A percentile compares a stretch with the other conserved stretches of the same genome.
Evolutionary conservation across 805 yeast species (phyloP).

Genomic region (Starmerella geochares): DNA sequence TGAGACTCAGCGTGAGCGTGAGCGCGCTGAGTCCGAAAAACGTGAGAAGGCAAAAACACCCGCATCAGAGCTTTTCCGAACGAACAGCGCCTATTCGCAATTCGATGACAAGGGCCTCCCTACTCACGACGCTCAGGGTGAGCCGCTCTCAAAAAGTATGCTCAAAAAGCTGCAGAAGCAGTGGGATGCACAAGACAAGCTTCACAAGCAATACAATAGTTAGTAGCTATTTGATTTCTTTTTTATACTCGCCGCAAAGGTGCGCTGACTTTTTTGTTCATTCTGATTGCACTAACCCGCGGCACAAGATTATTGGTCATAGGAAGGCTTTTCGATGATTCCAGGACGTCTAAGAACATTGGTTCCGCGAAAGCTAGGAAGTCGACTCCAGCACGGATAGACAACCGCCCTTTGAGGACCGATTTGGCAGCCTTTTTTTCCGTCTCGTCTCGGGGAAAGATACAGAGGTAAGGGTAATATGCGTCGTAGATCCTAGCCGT

Average conservation of each 20-base stretch:
- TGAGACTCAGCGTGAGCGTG: slow-evolving; percentile 25
- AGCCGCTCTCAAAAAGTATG: slow-evolving; percentile 66
- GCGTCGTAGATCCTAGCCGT: background rate
- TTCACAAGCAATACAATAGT: slow-evolving; percentile 52
- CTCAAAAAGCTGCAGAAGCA: slow-evolving; percentile 71
- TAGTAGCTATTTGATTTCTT: background rate
- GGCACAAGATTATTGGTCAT: no score
- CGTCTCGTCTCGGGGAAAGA: no score
- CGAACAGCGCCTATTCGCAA: slow-evolving; percentile 42
- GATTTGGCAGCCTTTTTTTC: no score
- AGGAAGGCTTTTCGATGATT: no score
- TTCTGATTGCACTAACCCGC: no score
- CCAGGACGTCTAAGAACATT: no score
- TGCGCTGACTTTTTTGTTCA: no score
- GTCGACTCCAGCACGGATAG: no score
- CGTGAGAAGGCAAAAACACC: slow-evolving; percentile 62
- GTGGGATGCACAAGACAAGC: slow-evolving; percentile 69
- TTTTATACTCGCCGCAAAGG: no score
- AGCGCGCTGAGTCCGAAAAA: slow-evolving; percentile 42
- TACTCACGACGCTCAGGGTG: slow-evolving; percentile 61
- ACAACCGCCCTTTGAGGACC: no score
- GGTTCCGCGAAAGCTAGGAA: no score
- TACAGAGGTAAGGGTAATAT: background rate
- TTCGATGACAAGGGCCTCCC: slow-evolving; percentile 89
- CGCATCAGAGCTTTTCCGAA: slow-evolving; percentile 60